These are phyloP conservation scores for Microbotryum scabiosae DNA, from an alignment of 1,284 basidiomycete genomes.

Conservation along the genomic window DNA sequence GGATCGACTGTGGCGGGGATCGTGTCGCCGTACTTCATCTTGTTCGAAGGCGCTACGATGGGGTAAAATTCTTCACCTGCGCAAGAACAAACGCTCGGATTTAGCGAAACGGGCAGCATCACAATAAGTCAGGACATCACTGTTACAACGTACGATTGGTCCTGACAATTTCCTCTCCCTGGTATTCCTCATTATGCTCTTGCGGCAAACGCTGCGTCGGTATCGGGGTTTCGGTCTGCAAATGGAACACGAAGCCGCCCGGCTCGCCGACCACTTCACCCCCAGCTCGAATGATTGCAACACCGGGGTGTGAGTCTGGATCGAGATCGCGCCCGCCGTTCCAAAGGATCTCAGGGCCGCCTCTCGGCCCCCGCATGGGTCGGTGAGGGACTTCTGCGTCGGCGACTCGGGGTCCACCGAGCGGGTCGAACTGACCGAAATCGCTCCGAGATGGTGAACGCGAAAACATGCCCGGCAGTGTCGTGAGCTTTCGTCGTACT, in stretches of 20 bases:
- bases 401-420: no score
- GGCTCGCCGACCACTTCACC: neutral
- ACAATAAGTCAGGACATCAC: neutral
- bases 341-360: constrained; percentile 24
- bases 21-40: neutral
- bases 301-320: constrained; percentile 6
- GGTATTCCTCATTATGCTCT: neutral
- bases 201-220: neutral
- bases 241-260: constrained; percentile 11
- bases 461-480: no score
- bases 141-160: neutral
- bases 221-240: neutral
- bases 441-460: no score
- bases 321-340: constrained; percentile 14
- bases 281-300: constrained; percentile 22
- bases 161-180: neutral
- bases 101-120: neutral
- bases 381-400: no score
- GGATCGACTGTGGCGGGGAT: neutral
- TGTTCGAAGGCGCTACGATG: constrained; percentile 9
- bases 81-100: constrained; percentile 1
- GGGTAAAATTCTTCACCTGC: constrained; percentile 23
- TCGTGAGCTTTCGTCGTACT: neutral
- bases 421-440: no score
- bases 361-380: constrained; percentile 1